These are phyloP conservation scores for Phaseolus coccineus DNA, from an alignment of 331 rosid species.

Conservation along the genomic window DNA sequence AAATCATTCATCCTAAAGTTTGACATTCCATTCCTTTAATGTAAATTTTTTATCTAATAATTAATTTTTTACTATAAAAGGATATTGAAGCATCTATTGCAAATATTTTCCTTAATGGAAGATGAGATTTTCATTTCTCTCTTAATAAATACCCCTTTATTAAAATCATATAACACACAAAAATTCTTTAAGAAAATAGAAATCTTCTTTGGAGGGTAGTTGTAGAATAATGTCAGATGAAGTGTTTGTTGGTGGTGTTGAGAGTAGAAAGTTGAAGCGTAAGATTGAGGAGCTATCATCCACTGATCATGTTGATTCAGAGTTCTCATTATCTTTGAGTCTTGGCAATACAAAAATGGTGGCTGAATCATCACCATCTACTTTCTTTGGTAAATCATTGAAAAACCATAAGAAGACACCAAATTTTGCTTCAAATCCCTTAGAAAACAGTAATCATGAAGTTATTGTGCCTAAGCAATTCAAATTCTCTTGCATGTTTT, in stretches of 20 bases:
- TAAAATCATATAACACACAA: not conserved
- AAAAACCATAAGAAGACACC: too few species aligned
- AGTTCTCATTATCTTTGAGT: not conserved
- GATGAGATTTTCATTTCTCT: not conserved
- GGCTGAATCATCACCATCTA: conserved; percentile 15
- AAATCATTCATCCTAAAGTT: not conserved
- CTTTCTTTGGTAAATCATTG: not conserved
- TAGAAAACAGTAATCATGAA: not conserved
- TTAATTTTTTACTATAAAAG: not conserved
- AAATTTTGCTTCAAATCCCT: not conserved
- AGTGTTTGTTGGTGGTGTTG: not conserved
- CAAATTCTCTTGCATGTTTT: conserved; percentile 33
- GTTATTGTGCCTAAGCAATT: too few species aligned
- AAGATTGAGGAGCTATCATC: conserved; percentile 6
- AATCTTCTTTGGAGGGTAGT: not conserved
- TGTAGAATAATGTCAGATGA: conserved; percentile 20
- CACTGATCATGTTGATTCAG: not conserved
- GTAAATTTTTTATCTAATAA: not conserved
- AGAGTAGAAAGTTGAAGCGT: conserved; percentile 8
- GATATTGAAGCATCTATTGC: not conserved
- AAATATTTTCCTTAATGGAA: not conserved
- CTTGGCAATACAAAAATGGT: not conserved
- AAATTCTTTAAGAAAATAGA: not conserved
- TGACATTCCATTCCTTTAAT: not conserved
- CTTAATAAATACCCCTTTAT: not conserved